These are phyloP conservation scores for Nicotiana tabacum DNA, from an alignment of 257 asterid species.

Conservation along the genomic window DNA sequence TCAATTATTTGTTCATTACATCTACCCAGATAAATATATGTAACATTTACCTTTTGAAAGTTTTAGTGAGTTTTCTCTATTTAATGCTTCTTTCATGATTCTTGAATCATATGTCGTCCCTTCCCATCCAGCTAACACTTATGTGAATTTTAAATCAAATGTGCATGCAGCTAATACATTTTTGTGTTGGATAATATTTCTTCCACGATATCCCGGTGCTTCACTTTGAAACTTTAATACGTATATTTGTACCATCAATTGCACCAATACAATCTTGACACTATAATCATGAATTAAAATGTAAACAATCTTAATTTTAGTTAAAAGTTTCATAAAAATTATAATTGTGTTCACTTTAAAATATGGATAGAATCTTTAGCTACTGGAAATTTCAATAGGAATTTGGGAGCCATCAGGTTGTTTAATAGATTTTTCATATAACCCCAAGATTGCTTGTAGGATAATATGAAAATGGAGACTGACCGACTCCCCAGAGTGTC, in stretches of 20 bases:
- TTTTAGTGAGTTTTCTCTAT: background rate
- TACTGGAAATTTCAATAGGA: background rate
- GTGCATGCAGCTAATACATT: background rate
- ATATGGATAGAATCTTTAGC: background rate
- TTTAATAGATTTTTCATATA: background rate
- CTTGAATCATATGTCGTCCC: background rate
- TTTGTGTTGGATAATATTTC: background rate
- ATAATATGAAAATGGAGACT: background rate
- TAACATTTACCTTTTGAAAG: background rate
- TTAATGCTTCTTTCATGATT: background rate
- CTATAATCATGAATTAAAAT: too few relatives aligned
- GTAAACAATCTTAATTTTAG: too few relatives aligned
- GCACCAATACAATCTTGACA: constrained; percentile 8
- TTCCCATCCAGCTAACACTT: background rate
- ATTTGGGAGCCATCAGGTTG: background rate
- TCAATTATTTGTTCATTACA: background rate
- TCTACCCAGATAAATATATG: background rate
- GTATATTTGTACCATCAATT: background rate
- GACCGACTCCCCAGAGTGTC: too few relatives aligned
- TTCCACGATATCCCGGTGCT: background rate
- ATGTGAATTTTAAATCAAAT: constrained; percentile 12
- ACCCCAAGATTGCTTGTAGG: background rate
- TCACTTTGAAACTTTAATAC: background rate
- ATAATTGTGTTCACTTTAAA: too few relatives aligned
- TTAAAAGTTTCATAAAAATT: too few relatives aligned